phyloP scores from a whole-genome alignment of 2,329 filamentous ascomycete genomes.

The Sclerotinia minor region DNA sequence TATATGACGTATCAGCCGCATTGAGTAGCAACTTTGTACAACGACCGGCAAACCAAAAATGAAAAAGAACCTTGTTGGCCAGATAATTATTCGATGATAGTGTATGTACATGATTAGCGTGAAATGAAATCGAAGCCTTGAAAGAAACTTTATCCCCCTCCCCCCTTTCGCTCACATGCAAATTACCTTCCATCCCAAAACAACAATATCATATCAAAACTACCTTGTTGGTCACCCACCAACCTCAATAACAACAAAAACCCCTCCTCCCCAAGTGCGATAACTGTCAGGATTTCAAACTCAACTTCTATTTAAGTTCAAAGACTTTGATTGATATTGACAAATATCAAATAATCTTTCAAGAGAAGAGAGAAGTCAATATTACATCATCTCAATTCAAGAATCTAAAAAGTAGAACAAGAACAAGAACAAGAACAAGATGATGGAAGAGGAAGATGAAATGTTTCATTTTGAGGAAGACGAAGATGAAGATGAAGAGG shows the following conservation, averaged over 20 bases:
- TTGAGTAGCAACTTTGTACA: not conserved
- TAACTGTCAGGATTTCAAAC: not conserved
- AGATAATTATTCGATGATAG: not conserved
- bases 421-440: too few relatives aligned
- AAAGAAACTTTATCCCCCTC: not conserved
- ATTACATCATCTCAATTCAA: not conserved
- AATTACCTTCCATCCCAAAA: not conserved
- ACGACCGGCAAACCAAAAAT: not conserved
- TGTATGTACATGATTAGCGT: not conserved
- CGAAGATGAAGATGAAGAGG: not conserved
- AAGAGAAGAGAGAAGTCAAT: not conserved
- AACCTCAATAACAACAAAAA: not conserved
- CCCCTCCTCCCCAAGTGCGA: too few relatives aligned
- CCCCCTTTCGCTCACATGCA: too few relatives aligned
- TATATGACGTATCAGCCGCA: not conserved
- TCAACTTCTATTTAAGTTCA: not conserved
- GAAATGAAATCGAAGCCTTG: not conserved
- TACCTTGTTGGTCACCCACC: conserved; percentile 11
- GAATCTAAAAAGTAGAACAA: not conserved
- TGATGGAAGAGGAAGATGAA: conserved; percentile 13
- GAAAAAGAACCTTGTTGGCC: conserved; percentile 13
- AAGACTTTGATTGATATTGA: not conserved
- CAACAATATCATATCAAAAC: not conserved
- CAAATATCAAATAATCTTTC: not conserved
- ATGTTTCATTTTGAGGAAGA: conserved; percentile 10